Conservation (phyloP, 768 basidiomycete genomes). For the Russula earlei region DNA sequence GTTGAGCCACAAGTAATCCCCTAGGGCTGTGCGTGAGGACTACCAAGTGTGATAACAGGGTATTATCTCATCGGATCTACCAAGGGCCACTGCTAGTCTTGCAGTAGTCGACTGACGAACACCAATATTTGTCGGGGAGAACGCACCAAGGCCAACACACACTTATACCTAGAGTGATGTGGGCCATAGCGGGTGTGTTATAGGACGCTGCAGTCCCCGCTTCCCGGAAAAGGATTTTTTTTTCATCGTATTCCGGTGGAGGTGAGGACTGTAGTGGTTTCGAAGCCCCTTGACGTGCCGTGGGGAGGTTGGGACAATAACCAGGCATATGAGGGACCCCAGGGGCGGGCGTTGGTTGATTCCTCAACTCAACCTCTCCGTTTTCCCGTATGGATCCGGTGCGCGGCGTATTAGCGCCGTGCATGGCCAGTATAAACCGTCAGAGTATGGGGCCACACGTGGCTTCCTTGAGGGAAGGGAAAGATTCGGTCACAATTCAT, state of each 20-base stretch:
- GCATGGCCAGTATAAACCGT: background rate
- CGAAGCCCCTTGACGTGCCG: background rate
- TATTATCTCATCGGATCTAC: too few species aligned
- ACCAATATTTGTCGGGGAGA: background rate
- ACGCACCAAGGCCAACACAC: too few species aligned
- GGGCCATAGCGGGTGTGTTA: background rate
- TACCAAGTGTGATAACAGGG: background rate
- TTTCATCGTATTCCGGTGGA: background rate
- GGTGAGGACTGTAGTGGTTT: slow-evolving; percentile 6
- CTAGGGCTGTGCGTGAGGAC: background rate
- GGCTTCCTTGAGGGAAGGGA: background rate
- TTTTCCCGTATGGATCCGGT: background rate
- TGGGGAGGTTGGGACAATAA: background rate
- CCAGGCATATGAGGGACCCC: background rate
- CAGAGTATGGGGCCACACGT: too few species aligned
- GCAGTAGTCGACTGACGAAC: background rate
- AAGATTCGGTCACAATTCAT: too few species aligned
- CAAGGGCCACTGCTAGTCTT: background rate
- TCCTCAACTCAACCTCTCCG: background rate
- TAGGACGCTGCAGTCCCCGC: too few species aligned
- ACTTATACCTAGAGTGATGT: too few species aligned
- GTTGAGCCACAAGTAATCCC: background rate
- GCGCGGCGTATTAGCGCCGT: background rate
- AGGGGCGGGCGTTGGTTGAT: background rate
- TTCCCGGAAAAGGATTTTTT: too few species aligned